Base-by-base conservation (phyloP, 164 flowering plant species). In the Vitis amurensis region DNA sequence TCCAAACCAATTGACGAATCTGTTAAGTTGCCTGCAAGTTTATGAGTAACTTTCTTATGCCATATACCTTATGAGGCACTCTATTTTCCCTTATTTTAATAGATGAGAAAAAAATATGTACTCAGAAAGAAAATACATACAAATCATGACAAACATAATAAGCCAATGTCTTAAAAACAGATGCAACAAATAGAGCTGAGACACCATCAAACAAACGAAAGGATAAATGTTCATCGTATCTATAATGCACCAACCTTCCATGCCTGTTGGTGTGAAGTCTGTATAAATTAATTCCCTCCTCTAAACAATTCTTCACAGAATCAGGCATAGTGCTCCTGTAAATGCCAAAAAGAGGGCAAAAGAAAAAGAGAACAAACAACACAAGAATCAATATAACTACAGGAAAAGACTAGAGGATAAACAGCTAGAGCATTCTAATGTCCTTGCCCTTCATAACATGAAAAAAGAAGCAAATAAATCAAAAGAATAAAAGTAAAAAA, bases 251-350 rank as follows among this genome's bases (percentile, higher is more conserved):
- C 9, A 15, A 92, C 98, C 99, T 91, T 83, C 97, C 93, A 82
- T 91, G 92, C 65, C 79, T 82, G 57, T 50, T 76, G 0, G 81
- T 79, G 64, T 95, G 99, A 73, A 91, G 97, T 70, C 80, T 78
- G 85, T 82, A 95, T 14, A 93, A 73, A 80, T 68, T 81, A 59
- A 95, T 76, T 71, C 98, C 99, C 79, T 95, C 97, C 76, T 95
- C 92, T 71, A 95, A 55, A 72, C 81, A 70, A 59, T 77, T 74
- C 70, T 72, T 85, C 68, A 93, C 86, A 48, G 85, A 68, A 76
- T 80, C 87, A 49, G 97, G 97, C 69, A 93, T 63, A 69, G 97
- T 89, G 66, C 73, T 71, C 86, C 99, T 93, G 84, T 83, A 82
- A 29, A 73, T 14, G n/a, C 23, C 65, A 69, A 67, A 66, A 71